A percentile compares a stretch with the other conserved stretches of the same genome.
phyloP scores from a whole-genome alignment of 257 asterid genomes.

The Eustoma russellianum region DNA sequence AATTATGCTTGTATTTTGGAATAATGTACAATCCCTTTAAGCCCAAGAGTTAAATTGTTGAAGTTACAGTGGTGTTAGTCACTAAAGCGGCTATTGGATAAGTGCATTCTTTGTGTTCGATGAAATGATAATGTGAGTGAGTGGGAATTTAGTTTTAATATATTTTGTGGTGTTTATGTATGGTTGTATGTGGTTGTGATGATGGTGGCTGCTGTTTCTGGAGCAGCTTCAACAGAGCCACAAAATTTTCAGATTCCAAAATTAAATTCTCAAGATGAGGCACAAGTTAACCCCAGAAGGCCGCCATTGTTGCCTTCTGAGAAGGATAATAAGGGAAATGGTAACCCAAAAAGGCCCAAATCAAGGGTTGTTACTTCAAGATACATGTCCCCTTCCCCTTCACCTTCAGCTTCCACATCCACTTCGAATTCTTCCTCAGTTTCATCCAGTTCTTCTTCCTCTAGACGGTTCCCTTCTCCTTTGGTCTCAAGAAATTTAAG shows the following conservation, averaged over 20 bases:
- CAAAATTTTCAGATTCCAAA: slow-evolving; percentile 39
- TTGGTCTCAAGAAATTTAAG: slow-evolving; percentile 49
- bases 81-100: slow-evolving; percentile 31
- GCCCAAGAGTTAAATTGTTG: slow-evolving; percentile 23
- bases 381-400: slow-evolving; percentile 82
- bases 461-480: slow-evolving; percentile 76
- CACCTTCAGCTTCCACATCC: slow-evolving; percentile 46
- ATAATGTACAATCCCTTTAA: slow-evolving; percentile 33
- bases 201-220: slow-evolving; percentile 90
- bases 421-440: slow-evolving; percentile 46
- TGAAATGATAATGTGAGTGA: slow-evolving; percentile 44
- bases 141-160: slow-evolving; percentile 11
- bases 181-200: slow-evolving; percentile 42
- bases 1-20: slow-evolving; percentile 12
- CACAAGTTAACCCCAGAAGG: slow-evolving; percentile 30
- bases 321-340: slow-evolving; percentile 52
- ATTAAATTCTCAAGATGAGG: slow-evolving; percentile 29
- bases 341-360: slow-evolving; percentile 60
- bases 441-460: slow-evolving; percentile 26
- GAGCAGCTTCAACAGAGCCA: slow-evolving; percentile 61
- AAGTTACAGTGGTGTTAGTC: slow-evolving; percentile 40
- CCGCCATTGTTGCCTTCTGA: slow-evolving; percentile 87
- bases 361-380: slow-evolving; percentile 70
- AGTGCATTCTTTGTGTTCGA: slow-evolving; percentile 15
- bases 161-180: slow-evolving; percentile 12